These are phyloP conservation scores for Malania oleifera DNA, from an alignment of 164 flowering plant species.

Conservation along the genomic window DNA sequence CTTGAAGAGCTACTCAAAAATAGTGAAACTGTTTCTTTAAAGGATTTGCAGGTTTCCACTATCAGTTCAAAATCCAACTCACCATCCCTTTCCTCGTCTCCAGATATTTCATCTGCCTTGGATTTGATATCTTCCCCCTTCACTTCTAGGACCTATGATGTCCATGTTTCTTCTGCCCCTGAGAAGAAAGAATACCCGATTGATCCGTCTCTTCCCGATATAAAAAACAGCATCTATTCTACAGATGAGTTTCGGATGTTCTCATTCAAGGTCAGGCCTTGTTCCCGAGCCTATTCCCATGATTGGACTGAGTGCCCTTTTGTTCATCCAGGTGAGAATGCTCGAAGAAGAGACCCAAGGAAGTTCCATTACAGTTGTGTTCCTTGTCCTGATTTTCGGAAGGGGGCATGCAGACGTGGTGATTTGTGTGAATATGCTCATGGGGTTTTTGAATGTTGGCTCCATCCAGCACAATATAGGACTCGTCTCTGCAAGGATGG, in stretches of 20 bases:
- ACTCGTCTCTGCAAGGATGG: slow-evolving; percentile 3
- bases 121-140: not conserved
- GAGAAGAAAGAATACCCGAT: not conserved
- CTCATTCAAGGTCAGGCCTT: too few relatives aligned
- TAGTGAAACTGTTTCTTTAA: too few relatives aligned
- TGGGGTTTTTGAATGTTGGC: too few relatives aligned
- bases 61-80: too few relatives aligned
- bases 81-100: not conserved
- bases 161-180: not conserved
- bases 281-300: slow-evolving; percentile 3
- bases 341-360: slow-evolving; percentile 7
- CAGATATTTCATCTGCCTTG: not conserved
- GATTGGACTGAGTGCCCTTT: slow-evolving; percentile 5
- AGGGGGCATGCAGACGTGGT: slow-evolving; percentile 5
- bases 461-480: not conserved
- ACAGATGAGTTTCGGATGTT: too few relatives aligned
- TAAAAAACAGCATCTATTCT: too few relatives aligned
- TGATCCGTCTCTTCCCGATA: too few relatives aligned
- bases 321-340: slow-evolving; percentile 1
- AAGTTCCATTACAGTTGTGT: slow-evolving; percentile 8
- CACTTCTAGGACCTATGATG: too few relatives aligned
- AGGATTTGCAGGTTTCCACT: too few relatives aligned
- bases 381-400: slow-evolving; percentile 6
- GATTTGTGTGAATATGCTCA: slow-evolving; percentile 10
- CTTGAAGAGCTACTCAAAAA: not conserved